Percentiles rank a stretch among this genome's conserved stretches.
Evolutionary conservation across 495 filamentous ascomycete genomes (phyloP).

Genomic region (Hypoxylon perforatum): DNA sequence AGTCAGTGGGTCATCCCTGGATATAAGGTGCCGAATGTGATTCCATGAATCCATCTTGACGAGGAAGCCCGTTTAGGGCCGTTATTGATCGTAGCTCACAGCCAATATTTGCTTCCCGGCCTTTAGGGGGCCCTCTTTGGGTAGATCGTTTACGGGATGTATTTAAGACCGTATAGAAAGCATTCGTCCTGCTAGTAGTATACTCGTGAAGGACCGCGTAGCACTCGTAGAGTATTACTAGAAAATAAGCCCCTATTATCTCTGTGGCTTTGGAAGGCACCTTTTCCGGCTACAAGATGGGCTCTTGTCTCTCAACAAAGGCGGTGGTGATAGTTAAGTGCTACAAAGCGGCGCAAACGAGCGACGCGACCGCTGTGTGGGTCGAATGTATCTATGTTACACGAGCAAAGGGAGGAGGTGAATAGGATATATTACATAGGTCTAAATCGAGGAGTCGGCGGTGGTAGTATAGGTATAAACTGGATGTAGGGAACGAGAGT

Average conservation of each 20-base stretch:
- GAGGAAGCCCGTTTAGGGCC: conserved; percentile 28
- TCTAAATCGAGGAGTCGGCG: conserved; percentile 15
- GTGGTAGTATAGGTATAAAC: conserved; percentile 15
- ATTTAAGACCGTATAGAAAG: conserved; percentile 10
- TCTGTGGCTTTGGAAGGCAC: conserved; percentile 5
- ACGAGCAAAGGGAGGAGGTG: conserved; percentile 24
- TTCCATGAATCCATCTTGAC: conserved; percentile 42
- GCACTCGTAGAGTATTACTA: background rate
- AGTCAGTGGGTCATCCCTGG: conserved; percentile 35
- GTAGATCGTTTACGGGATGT: conserved; percentile 7
- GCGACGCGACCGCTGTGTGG: conserved; percentile 29
- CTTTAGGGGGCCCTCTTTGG: conserved; percentile 1
- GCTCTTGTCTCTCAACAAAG: conserved; percentile 27
- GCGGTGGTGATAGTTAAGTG: conserved; percentile 10
- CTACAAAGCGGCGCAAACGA: conserved; percentile 39
- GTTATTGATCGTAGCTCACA: conserved; percentile 6
- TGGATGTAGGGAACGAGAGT: conserved; percentile 4
- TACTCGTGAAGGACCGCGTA: background rate
- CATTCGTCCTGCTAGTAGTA: conserved; percentile 9
- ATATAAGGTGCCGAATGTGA: conserved; percentile 27
- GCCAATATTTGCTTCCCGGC: background rate
- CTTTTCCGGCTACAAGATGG: conserved; percentile 8
- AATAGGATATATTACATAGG: conserved; percentile 14
- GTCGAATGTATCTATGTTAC: conserved; percentile 18
- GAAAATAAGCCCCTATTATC: background rate